Percentiles rank a stretch among this genome's conserved stretches.
phyloP scores from a whole-genome alignment of 371 early-diverging fungal species.

The Blakeslea trispora region DNA sequence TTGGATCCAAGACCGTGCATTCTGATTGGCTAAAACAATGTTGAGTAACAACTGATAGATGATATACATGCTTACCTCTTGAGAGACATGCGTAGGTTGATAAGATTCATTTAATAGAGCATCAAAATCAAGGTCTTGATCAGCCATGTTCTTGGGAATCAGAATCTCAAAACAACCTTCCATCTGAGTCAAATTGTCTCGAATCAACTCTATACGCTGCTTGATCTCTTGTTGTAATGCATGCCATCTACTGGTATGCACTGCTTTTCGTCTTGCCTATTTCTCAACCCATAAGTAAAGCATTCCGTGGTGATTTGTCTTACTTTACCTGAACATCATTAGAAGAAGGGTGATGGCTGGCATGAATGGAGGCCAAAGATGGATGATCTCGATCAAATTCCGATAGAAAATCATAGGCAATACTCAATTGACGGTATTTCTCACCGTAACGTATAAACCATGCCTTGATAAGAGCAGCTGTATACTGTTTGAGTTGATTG shows the following conservation, averaged over 20 bases:
- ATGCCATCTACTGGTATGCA: slow-evolving; percentile 49
- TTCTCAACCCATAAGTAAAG: neutral
- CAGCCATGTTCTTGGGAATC: slow-evolving; percentile 46
- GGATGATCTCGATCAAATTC: slow-evolving; percentile 24
- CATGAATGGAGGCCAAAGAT: slow-evolving; percentile 25
- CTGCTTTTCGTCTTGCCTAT: slow-evolving; percentile 36
- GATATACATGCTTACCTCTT: slow-evolving; percentile 35
- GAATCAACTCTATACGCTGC: slow-evolving; percentile 45
- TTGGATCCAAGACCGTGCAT: slow-evolving; percentile 65
- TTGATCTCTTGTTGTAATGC: slow-evolving; percentile 43
- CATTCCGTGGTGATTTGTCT: neutral
- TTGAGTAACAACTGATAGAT: too few relatives aligned
- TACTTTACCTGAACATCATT: slow-evolving; percentile 21
- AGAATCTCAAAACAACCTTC: slow-evolving; percentile 62
- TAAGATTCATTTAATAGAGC: slow-evolving; percentile 30
- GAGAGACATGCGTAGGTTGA: slow-evolving; percentile 7
- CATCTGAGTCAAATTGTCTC: slow-evolving; percentile 57
- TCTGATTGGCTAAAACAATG: slow-evolving; percentile 35
- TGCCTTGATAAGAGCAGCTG: slow-evolving; percentile 52
- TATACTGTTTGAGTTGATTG: slow-evolving; percentile 49
- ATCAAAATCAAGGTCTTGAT: slow-evolving; percentile 31
- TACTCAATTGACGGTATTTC: slow-evolving; percentile 49
- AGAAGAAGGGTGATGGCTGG: slow-evolving; percentile 17
- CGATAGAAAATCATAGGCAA: slow-evolving; percentile 61
- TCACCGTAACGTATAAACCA: slow-evolving; percentile 64